Conservation (phyloP, 306 rosid genomes). For the Vicia faba region DNA sequence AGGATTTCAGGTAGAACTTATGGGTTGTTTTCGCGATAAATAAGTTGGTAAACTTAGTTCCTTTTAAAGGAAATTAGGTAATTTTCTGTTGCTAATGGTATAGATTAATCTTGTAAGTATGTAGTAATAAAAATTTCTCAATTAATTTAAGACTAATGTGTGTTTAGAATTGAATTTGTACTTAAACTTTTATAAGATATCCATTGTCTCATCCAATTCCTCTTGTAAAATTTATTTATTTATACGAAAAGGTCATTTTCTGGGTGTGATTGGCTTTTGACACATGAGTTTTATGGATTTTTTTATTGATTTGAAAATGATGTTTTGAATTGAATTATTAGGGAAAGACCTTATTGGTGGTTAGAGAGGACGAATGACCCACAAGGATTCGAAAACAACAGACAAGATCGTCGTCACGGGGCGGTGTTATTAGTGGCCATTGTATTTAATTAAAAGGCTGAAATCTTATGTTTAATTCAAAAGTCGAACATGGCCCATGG, state of each 20-base stretch:
- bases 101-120: no score
- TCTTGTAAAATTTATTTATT: no score
- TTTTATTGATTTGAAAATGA: background rate
- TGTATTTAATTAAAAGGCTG: slow-evolving; percentile 12
- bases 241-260: slow-evolving; percentile 9
- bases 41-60: slow-evolving; percentile 1
- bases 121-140: no score
- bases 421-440: slow-evolving; percentile 19
- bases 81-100: no score
- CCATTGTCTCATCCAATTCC: no score
- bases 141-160: no score
- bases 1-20: slow-evolving; percentile 3
- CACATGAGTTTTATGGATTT: background rate
- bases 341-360: background rate
- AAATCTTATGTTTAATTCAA: background rate
- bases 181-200: no score
- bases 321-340: background rate
- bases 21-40: background rate
- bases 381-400: slow-evolving; percentile 20
- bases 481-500: background rate
- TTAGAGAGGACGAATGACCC: background rate
- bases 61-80: no score
- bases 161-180: no score
- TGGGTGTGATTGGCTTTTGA: slow-evolving; percentile 3
- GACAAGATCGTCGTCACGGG: slow-evolving; percentile 23